Conservation (phyloP, 1,139 yeast species). For the Wickerhamiella pararugosa region DNA sequence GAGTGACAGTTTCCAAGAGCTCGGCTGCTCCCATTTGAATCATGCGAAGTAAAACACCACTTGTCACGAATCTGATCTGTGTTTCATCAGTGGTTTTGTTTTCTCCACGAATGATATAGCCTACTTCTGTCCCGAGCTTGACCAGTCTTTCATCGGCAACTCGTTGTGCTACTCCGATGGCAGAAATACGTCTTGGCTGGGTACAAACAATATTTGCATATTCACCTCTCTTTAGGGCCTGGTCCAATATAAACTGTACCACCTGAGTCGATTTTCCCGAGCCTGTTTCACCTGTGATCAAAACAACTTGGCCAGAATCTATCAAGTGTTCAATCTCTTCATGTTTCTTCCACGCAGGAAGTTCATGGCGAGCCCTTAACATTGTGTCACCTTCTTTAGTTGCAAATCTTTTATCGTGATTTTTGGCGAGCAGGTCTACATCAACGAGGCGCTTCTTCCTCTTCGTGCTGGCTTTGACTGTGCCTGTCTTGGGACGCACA, state of each 20-base stretch:
- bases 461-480: not conserved
- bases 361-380: conserved; percentile 32
- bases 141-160: conserved; percentile 70
- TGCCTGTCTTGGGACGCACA: not conserved
- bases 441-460: conserved; percentile 7
- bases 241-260: conserved; percentile 75
- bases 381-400: conserved; percentile 24
- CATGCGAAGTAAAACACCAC: conserved; percentile 83
- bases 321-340: conserved; percentile 42
- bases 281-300: conserved; percentile 94
- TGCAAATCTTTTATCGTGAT: conserved; percentile 11
- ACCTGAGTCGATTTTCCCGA: conserved; percentile 91
- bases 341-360: conserved; percentile 77
- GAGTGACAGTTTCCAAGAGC: conserved; percentile 39
- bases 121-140: conserved; percentile 62
- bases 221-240: conserved; percentile 31
- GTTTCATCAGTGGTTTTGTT: conserved; percentile 47
- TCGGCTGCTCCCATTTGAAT: conserved; percentile 36
- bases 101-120: conserved; percentile 85
- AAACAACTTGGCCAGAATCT: conserved; percentile 43
- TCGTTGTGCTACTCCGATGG: conserved; percentile 87
- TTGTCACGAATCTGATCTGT: conserved; percentile 70
- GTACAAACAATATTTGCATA: conserved; percentile 60
- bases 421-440: conserved; percentile 10
- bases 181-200: conserved; percentile 91